These are phyloP conservation scores for Phaeotremella skinneri DNA, from an alignment of 768 basidiomycete genomes.

Conservation along the genomic window DNA sequence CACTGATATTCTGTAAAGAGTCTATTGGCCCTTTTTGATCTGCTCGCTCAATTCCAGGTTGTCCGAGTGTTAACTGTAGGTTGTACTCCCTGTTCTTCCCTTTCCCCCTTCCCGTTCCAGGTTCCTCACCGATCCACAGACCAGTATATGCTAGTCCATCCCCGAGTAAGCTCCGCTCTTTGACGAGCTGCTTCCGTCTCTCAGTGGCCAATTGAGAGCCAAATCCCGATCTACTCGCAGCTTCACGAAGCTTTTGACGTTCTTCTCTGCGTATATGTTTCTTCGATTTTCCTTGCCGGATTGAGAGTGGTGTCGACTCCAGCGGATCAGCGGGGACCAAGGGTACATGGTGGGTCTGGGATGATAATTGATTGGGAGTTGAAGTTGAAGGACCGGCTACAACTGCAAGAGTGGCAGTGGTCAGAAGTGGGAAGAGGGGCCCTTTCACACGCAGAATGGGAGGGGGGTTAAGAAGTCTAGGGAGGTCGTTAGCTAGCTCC, in stretches of 20 bases:
- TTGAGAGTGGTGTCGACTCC: background rate
- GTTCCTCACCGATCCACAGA: conserved; percentile 34
- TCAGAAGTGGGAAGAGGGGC: conserved; percentile 52
- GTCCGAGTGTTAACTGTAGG: conserved; percentile 31
- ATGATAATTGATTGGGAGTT: conserved; percentile 57
- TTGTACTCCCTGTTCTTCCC: conserved; percentile 39
- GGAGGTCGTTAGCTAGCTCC: conserved; percentile 8
- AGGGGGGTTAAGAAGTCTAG: conserved; percentile 77
- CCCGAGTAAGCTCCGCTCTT: conserved; percentile 22
- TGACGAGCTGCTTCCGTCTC: conserved; percentile 17
- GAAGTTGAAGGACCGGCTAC: conserved; percentile 66
- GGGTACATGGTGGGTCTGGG: conserved; percentile 33
- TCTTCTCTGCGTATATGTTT: background rate
- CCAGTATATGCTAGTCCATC: conserved; percentile 48
- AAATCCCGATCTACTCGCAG: conserved; percentile 29
- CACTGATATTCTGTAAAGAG: too few relatives aligned
- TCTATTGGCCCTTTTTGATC: background rate
- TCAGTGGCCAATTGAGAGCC: conserved; percentile 24
- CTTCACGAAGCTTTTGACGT: conserved; percentile 12
- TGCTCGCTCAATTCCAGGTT: conserved; percentile 17
- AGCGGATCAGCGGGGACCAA: background rate
- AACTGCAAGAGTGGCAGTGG: conserved; percentile 50
- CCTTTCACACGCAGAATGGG: conserved; percentile 91
- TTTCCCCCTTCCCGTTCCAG: conserved; percentile 6
- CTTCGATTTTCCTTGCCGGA: conserved; percentile 1